These are phyloP conservation scores for Debaryomyces sp. DNA, from an alignment of 1,139 yeast species.

Conservation along the genomic window DNA sequence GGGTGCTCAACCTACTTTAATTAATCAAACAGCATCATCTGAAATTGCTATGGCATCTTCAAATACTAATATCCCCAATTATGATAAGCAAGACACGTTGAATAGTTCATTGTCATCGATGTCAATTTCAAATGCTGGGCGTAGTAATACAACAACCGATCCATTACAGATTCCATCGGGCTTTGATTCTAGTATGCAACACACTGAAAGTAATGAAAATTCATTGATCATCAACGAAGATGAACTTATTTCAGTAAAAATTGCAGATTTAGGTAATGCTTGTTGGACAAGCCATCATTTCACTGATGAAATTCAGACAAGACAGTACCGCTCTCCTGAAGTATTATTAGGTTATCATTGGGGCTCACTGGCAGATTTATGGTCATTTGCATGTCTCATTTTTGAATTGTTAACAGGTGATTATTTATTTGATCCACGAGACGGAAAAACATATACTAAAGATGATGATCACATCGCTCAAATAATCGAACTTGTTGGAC, in stretches of 20 bases:
- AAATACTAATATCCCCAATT: neutral
- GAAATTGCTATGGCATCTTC: slow-evolving; percentile 1
- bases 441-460: slow-evolving; percentile 48
- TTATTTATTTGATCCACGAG: slow-evolving; percentile 50
- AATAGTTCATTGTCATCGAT: slow-evolving; percentile 47
- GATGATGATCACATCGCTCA: slow-evolving; percentile 57
- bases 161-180: slow-evolving; percentile 28
- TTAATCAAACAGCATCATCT: neutral
- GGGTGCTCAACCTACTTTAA: slow-evolving; percentile 13
- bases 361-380: slow-evolving; percentile 53
- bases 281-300: slow-evolving; percentile 54
- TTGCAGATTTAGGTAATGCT: slow-evolving; percentile 55
- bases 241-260: slow-evolving; percentile 50
- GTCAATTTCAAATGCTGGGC: slow-evolving; percentile 37
- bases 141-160: slow-evolving; percentile 22
- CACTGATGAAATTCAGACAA: slow-evolving; percentile 53
- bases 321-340: slow-evolving; percentile 53
- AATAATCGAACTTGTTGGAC: slow-evolving; percentile 48
- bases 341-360: slow-evolving; percentile 51
- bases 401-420: slow-evolving; percentile 53
- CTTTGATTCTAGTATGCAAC: slow-evolving; percentile 5
- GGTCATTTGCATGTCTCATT: slow-evolving; percentile 52
- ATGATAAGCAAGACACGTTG: slow-evolving; percentile 23
- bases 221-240: slow-evolving; percentile 41
- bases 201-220: slow-evolving; percentile 9